A percentile compares a stretch with the other conserved stretches of the same genome.
These are phyloP conservation scores for Physaria fendleri DNA, from an alignment of 345 rosid species.

Conservation along the genomic window DNA sequence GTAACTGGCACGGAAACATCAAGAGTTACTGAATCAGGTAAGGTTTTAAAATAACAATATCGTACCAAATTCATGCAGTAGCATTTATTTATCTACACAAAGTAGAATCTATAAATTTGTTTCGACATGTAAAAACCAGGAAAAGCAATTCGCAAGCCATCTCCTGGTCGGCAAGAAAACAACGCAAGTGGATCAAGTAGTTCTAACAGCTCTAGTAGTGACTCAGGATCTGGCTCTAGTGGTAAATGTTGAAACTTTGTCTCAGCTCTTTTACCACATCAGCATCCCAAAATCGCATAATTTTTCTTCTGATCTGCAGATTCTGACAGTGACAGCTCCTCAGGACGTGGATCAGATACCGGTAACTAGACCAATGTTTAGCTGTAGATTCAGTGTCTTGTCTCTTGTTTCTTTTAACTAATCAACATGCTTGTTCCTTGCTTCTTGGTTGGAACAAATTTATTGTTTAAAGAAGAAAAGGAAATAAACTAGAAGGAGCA, in stretches of 20 bases:
- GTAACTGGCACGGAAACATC: slow-evolving; percentile 22
- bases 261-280: neutral
- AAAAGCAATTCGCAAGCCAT: slow-evolving; percentile 16
- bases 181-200: slow-evolving; percentile 35
- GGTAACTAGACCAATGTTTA: slow-evolving; percentile 24
- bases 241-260: slow-evolving; percentile 22
- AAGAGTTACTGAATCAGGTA: slow-evolving; percentile 28
- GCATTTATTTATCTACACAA: neutral
- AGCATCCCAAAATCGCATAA: neutral
- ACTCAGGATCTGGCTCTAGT: slow-evolving; percentile 32
- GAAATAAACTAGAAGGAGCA: neutral
- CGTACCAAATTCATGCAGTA: neutral
- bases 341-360: slow-evolving; percentile 27
- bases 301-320: slow-evolving; percentile 13
- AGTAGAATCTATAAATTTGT: neutral
- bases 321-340: slow-evolving; percentile 33
- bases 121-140: slow-evolving; percentile 10
- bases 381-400: slow-evolving; percentile 10
- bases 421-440: slow-evolving; percentile 5
- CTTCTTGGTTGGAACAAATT: neutral
- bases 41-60: neutral
- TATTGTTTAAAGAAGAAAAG: neutral
- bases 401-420: neutral
- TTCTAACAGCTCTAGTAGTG: slow-evolving; percentile 36
- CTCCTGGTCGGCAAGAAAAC: slow-evolving; percentile 22